Base-by-base conservation (phyloP, 768 basidiomycete genomes). In the Rhodotorula toruloides region DNA sequence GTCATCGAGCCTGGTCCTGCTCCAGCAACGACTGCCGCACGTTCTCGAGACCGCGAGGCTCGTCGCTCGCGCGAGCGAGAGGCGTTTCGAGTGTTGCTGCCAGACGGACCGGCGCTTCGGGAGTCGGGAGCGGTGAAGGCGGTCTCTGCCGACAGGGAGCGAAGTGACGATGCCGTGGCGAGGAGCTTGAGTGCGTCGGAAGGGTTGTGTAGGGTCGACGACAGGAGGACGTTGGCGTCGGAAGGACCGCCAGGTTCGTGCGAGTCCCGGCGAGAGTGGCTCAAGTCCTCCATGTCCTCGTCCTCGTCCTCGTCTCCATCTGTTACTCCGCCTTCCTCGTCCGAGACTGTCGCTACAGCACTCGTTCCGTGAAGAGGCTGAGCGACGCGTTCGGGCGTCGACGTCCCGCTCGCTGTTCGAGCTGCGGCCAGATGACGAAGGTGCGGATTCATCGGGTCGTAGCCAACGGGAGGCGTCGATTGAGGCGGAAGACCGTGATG, bases 181-280 rank as follows among this genome's bases (percentile, higher is more conserved):
- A 71, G 65, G 27, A 71, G 57, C 31, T 46, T 43, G 16, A 71
- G 58, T 9, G 70, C 70, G 62, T 71, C 70, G 13, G 65, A 63
- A 3, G 70, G 65, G 44, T 71, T 71, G 61, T 67, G 70, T 43
- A 71, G 50, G 4, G 53, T 63, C 7, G 54, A 52, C 17, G 70
- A 63, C 47, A 67, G 58, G 61, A 71, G 70, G n/a, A 70, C 60
- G 43, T 66, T 55, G 34, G 61, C 58, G 58, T 60, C 49, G 19
- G 39, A 10, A 1, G 53, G 61, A 11, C 44, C n/a, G n/a, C n/a
- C 65, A 6, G 10, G 29, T 7, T 39, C 56, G 40, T 22, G 2
- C 40, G 55, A 8, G 40, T 27, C 31, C 22, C 29, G 42, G 25
- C 19, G 14, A 14, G 16, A 47, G 36, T 4, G 43, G 34, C 25